Base-by-base conservation (phyloP, 1,139 yeast species). In the Scheffersomyces stambukii region DNA sequence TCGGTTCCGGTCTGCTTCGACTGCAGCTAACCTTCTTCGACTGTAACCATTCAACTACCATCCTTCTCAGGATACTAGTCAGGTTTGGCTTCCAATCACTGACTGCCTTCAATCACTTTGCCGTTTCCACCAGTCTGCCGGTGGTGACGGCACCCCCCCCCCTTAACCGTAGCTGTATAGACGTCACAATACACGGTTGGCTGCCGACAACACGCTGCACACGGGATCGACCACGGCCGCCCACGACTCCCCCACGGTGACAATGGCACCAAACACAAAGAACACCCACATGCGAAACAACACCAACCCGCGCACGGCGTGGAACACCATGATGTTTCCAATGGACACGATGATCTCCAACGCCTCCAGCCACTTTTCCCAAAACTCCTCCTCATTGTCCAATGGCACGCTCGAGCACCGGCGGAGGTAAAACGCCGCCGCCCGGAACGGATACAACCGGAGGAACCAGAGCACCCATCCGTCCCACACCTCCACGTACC, bases 231-330 rank as follows among this genome's bases (percentile, higher is more conserved):
- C 18, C 10, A 42, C 21, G 7, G 34, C 26, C n/a, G 31, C 29
- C 46, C 46, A 43, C 2, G 46, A 36, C 27, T 40, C 41, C 16
- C 25, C 14, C 12, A 31, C 27, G 2, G 46, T 41, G 11, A 40
- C 27, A 12, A 41, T 20, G 5, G 32, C 23, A 1, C 45, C 46
- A 22, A 47, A 25, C 6, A 45, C 16, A 19, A 47, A 42, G 26
- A 46, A 50, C 6, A 45, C 33, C 47, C 46, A 43, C 42, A 49
- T 37, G 29, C 42, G 28, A 3, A 49, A 42, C 5, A 50, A 28
- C n/a, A 51, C 19, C 10, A 49, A 26, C 8, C 51, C 47, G 25
- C 33, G 37, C 11, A 46, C 21, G 8, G 43, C 28, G 33, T 46
- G 41, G 24, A 39, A 43, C 5, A 41, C 19, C 39, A 40, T 40